phyloP scores from a whole-genome alignment of 2,329 filamentous ascomycete species.

The Exophiala viscosa region DNA sequence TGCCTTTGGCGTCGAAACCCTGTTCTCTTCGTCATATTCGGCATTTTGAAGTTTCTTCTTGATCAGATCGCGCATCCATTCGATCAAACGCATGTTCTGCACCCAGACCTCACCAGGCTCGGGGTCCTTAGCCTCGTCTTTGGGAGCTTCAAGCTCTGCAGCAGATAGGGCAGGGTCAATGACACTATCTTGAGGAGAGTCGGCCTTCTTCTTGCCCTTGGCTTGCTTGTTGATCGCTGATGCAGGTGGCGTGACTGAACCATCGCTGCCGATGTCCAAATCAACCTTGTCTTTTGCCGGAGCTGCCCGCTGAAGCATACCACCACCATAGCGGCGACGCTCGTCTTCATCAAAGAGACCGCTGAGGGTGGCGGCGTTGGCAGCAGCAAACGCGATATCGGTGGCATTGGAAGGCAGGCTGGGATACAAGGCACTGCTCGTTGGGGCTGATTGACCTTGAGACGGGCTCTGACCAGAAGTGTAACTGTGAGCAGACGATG shows the following conservation, averaged over 20 bases:
- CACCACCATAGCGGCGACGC: conserved; percentile 59
- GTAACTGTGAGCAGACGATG: conserved; percentile 60
- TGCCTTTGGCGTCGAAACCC: conserved; percentile 31
- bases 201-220: conserved; percentile 22
- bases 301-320: conserved; percentile 55
- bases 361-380: conserved; percentile 58
- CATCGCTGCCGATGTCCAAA: conserved; percentile 35
- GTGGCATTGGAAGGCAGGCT: conserved; percentile 58
- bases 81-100: conserved; percentile 62
- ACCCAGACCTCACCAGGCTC: conserved; percentile 50
- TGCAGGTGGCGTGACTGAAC: conserved; percentile 28
- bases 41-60: conserved; percentile 52
- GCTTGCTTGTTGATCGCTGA: conserved; percentile 21
- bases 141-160: conserved; percentile 25
- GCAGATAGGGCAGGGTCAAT: conserved; percentile 27
- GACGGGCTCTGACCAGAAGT: conserved; percentile 59
- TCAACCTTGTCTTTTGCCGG: conserved; percentile 39
- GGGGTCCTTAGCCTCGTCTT: conserved; percentile 32
- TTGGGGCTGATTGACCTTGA: conserved; percentile 31
- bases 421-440: conserved; percentile 56
- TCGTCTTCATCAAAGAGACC: conserved; percentile 59
- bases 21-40: conserved; percentile 42
- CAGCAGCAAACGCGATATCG: conserved; percentile 53
- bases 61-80: conserved; percentile 57
- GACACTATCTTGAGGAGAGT: conserved; percentile 23